Conservation (phyloP, 805 yeast species). For the Ogataea parapolymorpha region DNA sequence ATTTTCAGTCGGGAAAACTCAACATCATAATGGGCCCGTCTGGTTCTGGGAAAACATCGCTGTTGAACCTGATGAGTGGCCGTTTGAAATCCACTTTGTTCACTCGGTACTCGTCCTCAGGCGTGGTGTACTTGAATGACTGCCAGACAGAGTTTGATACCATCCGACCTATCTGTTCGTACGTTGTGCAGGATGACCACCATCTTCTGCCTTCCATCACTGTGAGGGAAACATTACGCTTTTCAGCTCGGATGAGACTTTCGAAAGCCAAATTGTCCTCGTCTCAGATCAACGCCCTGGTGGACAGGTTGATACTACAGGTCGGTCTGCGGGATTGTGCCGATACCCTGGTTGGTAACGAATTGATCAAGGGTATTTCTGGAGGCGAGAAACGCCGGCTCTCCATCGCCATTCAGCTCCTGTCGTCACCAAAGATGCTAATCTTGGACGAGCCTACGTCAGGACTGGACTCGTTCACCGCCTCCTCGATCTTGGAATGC, state of each 20-base stretch:
- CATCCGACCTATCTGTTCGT: slow-evolving; percentile 54
- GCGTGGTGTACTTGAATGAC: slow-evolving; percentile 44
- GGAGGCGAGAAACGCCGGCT: slow-evolving; percentile 84
- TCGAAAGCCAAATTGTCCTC: slow-evolving; percentile 38
- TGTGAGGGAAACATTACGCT: slow-evolving; percentile 70
- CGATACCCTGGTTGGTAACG: slow-evolving; percentile 65
- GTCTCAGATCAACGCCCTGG: slow-evolving; percentile 42
- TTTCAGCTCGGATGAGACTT: slow-evolving; percentile 67
- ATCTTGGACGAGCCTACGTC: slow-evolving; percentile 88
- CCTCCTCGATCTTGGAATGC: slow-evolving; percentile 61
- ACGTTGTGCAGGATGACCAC: slow-evolving; percentile 80
- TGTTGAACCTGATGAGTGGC: slow-evolving; percentile 61
- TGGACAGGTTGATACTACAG: slow-evolving; percentile 57
- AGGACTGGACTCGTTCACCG: slow-evolving; percentile 79
- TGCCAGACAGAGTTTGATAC: slow-evolving; percentile 24
- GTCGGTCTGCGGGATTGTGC: slow-evolving; percentile 75
- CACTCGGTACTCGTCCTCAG: slow-evolving; percentile 34
- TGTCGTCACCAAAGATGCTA: slow-evolving; percentile 67
- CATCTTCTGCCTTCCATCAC: slow-evolving; percentile 68
- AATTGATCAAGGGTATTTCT: slow-evolving; percentile 58
- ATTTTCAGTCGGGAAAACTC: slow-evolving; percentile 51
- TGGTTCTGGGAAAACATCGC: slow-evolving; percentile 73
- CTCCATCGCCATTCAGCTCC: slow-evolving; percentile 74
- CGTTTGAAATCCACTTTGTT: slow-evolving; percentile 40
- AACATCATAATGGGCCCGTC: slow-evolving; percentile 82